Percentiles rank a stretch among this genome's conserved stretches.
Evolutionary conservation across 2,329 filamentous ascomycete species (phyloP).

Genomic region (Sporothrix sp.): DNA sequence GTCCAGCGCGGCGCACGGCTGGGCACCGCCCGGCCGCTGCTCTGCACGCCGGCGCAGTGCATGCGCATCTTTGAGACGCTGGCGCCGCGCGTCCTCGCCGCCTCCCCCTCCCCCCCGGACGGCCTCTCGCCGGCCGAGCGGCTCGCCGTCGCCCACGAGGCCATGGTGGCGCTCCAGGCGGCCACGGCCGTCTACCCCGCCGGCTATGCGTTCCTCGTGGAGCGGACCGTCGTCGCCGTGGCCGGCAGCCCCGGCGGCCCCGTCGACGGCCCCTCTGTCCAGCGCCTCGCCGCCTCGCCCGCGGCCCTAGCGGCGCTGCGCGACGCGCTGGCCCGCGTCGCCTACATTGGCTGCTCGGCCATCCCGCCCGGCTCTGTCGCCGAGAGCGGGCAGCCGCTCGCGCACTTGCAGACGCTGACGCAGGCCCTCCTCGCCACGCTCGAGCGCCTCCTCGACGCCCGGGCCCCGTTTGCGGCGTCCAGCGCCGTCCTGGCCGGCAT

Average conservation of each 20-base stretch:
- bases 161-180: slow-evolving; percentile 14
- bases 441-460: slow-evolving; percentile 26
- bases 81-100: slow-evolving; percentile 8
- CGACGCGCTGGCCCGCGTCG: slow-evolving; percentile 35
- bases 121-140: slow-evolving; percentile 3
- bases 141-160: slow-evolving; percentile 14
- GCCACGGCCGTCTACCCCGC: slow-evolving; percentile 12
- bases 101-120: background rate
- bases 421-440: slow-evolving; percentile 24
- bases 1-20: slow-evolving; percentile 28
- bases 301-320: slow-evolving; percentile 20
- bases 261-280: background rate
- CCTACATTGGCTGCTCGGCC: slow-evolving; percentile 40
- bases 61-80: slow-evolving; percentile 18
- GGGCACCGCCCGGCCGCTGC: slow-evolving; percentile 15
- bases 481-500: slow-evolving; percentile 30
- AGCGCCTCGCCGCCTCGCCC: background rate
- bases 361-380: slow-evolving; percentile 27
- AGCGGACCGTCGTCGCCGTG: background rate
- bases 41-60: slow-evolving; percentile 27
- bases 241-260: background rate
- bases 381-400: slow-evolving; percentile 13
- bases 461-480: slow-evolving; percentile 27
- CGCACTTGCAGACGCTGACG: slow-evolving; percentile 18
- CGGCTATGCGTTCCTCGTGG: slow-evolving; percentile 13